Percentiles rank a stretch among this genome's conserved stretches.
Evolutionary conservation across 352 stramenopile genomes (phyloP).

Genomic region (Pythium insidiosum): DNA sequence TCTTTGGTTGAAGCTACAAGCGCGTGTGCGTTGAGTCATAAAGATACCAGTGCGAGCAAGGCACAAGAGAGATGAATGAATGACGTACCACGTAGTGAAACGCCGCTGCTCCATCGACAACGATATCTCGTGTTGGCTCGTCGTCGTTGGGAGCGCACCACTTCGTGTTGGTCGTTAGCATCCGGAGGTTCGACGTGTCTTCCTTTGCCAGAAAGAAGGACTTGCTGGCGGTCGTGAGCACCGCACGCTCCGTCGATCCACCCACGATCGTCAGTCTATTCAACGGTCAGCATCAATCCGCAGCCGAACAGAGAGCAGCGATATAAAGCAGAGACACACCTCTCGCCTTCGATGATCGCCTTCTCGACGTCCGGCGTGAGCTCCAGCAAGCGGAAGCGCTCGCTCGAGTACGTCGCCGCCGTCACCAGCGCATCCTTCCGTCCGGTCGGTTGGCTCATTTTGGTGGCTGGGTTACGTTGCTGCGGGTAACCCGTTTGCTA

Average conservation of each 20-base stretch:
- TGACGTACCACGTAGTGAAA: constrained; percentile 63
- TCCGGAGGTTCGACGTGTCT: constrained; percentile 71
- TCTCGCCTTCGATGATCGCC: constrained; percentile 20
- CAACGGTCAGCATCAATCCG: not conserved
- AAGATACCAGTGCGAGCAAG: no score
- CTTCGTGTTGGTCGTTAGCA: constrained; percentile 50
- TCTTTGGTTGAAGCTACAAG: constrained; percentile 52
- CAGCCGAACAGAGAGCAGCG: not conserved
- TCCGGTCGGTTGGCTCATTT: constrained; percentile 16
- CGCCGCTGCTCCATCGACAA: constrained; percentile 38
- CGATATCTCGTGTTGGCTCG: constrained; percentile 24
- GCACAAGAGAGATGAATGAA: no score
- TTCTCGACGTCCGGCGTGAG: constrained; percentile 58
- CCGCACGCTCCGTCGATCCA: constrained; percentile 34
- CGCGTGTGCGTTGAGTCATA: no score
- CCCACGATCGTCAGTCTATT: constrained; percentile 63
- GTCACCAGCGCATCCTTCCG: constrained; percentile 31
- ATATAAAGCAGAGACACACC: not conserved
- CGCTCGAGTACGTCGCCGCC: constrained; percentile 33
- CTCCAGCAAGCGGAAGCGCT: constrained; percentile 56
- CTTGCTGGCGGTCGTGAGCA: constrained; percentile 60
- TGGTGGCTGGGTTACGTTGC: no score
- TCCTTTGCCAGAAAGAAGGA: constrained; percentile 76
- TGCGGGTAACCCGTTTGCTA: no score
- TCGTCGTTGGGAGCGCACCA: constrained; percentile 19